Percentiles rank a stretch among this genome's conserved stretches.
These are phyloP conservation scores for Persicaria tinctoria DNA, from an alignment of 148 eudicot species.

Conservation along the genomic window DNA sequence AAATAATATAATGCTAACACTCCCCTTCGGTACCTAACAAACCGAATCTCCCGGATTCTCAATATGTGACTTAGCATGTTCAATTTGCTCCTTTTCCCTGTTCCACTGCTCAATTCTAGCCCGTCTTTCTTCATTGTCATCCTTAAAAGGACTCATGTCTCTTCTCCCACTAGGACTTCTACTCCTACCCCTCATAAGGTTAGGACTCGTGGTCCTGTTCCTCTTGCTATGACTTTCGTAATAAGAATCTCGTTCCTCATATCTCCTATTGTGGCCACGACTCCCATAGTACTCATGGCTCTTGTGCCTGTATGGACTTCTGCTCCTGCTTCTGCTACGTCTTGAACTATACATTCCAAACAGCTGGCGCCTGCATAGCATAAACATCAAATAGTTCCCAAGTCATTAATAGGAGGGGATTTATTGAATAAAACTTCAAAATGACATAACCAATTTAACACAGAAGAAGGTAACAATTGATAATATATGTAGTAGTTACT, in stretches of 20 bases:
- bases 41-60: not conserved
- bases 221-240: constrained; percentile 64
- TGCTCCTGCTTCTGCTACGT: constrained; percentile 58
- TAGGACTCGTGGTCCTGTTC: constrained; percentile 55
- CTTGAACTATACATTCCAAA: constrained; percentile 58
- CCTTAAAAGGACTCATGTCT: constrained; percentile 60
- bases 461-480: too few species aligned
- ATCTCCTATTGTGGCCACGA: constrained; percentile 55
- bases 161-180: constrained; percentile 67
- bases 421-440: too few species aligned
- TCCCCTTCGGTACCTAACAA: too few species aligned
- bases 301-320: constrained; percentile 68
- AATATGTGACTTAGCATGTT: constrained; percentile 25
- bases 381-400: too few species aligned
- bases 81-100: constrained; percentile 71
- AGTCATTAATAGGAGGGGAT: too few species aligned
- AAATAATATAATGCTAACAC: too few species aligned
- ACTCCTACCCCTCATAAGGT: constrained; percentile 53
- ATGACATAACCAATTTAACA: too few species aligned
- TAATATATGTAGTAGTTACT: too few species aligned
- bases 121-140: constrained; percentile 85
- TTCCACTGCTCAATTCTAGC: constrained; percentile 97
- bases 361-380: constrained; percentile 37
- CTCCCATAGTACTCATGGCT: constrained; percentile 64
- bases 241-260: constrained; percentile 62